Evolutionary conservation across 2,329 filamentous ascomycete genomes (phyloP).

Genomic region (Shiraia sp.): DNA sequence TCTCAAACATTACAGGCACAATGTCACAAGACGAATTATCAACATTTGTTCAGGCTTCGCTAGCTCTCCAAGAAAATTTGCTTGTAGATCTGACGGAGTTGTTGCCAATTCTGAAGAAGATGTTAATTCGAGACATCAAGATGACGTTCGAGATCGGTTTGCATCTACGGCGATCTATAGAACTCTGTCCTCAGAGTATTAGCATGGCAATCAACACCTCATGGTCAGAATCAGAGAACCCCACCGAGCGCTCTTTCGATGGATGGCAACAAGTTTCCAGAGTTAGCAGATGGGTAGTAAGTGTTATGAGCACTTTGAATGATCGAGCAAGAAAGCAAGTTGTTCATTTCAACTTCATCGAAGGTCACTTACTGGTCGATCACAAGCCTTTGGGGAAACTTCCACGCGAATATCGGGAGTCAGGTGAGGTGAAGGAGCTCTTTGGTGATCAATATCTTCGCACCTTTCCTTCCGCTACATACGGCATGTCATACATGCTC

Average conservation of each 20-base stretch:
- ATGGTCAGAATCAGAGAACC: constrained; percentile 48
- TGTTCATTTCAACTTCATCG: constrained; percentile 49
- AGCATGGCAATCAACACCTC: constrained; percentile 41
- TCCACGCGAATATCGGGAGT: constrained; percentile 54
- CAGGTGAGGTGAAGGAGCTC: constrained; percentile 51
- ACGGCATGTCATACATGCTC: constrained; percentile 55
- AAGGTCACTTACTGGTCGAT: constrained; percentile 54
- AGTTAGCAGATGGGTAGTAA: constrained; percentile 38
- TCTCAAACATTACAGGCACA: constrained; percentile 30
- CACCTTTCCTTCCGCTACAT: constrained; percentile 55
- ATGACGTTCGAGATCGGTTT: constrained; percentile 45
- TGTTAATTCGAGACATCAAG: constrained; percentile 53
- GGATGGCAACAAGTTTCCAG: constrained; percentile 27
- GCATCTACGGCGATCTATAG: constrained; percentile 44
- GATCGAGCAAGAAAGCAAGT: constrained; percentile 27
- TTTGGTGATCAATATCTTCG: constrained; percentile 59
- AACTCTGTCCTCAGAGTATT: constrained; percentile 30
- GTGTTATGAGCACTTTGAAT: constrained; percentile 24
- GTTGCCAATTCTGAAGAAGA: constrained; percentile 32
- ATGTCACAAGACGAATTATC: constrained; percentile 17
- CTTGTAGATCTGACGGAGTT: constrained; percentile 43
- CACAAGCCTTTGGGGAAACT: constrained; percentile 55
- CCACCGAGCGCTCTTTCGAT: constrained; percentile 23
- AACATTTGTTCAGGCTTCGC: constrained; percentile 43
- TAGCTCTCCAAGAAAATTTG: constrained; percentile 53